Percentiles rank a stretch among this genome's conserved stretches.
These are phyloP conservation scores for Penicillium longicatenatum DNA, from an alignment of 495 filamentous ascomycete genomes.

Conservation along the genomic window DNA sequence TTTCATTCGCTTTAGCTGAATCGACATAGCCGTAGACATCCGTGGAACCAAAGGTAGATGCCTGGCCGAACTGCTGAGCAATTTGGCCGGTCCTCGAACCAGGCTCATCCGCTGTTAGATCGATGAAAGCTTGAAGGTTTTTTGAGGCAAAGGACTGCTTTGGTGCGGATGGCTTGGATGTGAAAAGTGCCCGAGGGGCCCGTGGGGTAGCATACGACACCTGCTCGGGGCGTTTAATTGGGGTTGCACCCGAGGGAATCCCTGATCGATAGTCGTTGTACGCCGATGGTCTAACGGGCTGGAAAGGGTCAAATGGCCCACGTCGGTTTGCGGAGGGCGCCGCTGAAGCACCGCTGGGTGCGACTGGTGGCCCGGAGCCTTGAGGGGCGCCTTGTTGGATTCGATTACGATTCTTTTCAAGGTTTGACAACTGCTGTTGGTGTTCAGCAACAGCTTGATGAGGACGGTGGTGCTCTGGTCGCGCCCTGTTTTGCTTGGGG, in stretches of 20 bases:
- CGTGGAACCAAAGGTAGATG: conserved; percentile 39
- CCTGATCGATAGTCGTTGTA: conserved; percentile 38
- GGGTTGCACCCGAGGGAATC: conserved; percentile 33
- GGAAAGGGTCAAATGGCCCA: conserved; percentile 45
- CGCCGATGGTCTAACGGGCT: conserved; percentile 43
- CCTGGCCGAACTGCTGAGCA: not conserved
- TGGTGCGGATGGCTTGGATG: conserved; percentile 42
- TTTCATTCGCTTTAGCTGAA: conserved; percentile 72
- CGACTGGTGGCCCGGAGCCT: conserved; percentile 20
- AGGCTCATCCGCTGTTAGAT: conserved; percentile 42
- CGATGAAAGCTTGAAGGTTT: conserved; percentile 45
- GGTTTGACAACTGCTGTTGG: conserved; percentile 22
- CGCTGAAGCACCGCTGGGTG: conserved; percentile 17
- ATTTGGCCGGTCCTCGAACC: conserved; percentile 5
- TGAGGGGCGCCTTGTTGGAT: conserved; percentile 22
- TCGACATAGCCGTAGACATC: conserved; percentile 75
- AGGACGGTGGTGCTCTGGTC: conserved; percentile 52
- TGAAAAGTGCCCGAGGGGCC: conserved; percentile 43
- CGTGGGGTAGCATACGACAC: conserved; percentile 40
- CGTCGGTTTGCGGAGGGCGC: conserved; percentile 28
- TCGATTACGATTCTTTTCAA: conserved; percentile 15
- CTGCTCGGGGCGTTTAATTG: conserved; percentile 50
- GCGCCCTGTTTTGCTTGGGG: conserved; percentile 48
- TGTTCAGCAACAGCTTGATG: no score
- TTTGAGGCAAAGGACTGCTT: conserved; percentile 38